Percentiles rank a stretch among this genome's conserved stretches.
Conservation (phyloP, 768 basidiomycete genomes). For the Tricholomella constricta region DNA sequence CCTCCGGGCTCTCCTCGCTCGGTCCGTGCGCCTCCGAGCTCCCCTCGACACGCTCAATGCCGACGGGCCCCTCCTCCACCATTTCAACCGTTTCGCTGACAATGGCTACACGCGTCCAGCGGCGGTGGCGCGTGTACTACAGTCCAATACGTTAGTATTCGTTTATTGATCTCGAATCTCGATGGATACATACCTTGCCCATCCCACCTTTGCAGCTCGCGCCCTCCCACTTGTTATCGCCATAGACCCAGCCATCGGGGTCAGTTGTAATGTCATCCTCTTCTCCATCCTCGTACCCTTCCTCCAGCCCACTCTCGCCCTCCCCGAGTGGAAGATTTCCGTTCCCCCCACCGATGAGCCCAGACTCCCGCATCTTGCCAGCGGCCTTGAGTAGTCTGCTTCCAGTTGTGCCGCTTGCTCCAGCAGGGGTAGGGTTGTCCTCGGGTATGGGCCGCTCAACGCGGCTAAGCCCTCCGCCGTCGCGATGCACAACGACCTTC, state of each 20-base stretch:
- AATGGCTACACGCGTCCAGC: conserved; percentile 85
- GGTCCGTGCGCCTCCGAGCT: too few relatives aligned
- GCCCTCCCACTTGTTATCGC: conserved; percentile 94
- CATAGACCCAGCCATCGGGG: conserved; percentile 89
- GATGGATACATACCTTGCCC: conserved; percentile 61
- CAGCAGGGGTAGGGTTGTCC: conserved; percentile 32
- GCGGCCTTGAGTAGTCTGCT: conserved; percentile 59
- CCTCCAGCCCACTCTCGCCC: conserved; percentile 28
- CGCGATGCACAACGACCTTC: conserved; percentile 71
- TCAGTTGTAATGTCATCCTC: conserved; percentile 67
- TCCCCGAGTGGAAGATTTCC: conserved; percentile 7
- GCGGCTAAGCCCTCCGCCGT: conserved; percentile 49
- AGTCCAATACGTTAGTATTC: background rate
- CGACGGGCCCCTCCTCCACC: conserved; percentile 41
- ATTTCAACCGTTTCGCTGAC: conserved; percentile 72
- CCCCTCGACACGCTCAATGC: conserved; percentile 26
- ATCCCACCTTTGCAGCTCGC: conserved; percentile 76
- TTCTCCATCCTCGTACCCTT: conserved; percentile 37
- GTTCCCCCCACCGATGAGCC: conserved; percentile 19
- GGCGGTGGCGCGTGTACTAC: conserved; percentile 81
- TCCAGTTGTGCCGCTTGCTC: conserved; percentile 20
- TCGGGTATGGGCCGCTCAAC: conserved; percentile 68
- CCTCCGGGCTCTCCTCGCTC: conserved; percentile 26
- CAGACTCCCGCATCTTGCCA: conserved; percentile 45
- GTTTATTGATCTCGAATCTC: background rate